Percentiles rank a stretch among this genome's conserved stretches.
These are phyloP conservation scores for Metarhizium anisopliae DNA, from an alignment of 2,329 filamentous ascomycete genomes.

Conservation along the genomic window DNA sequence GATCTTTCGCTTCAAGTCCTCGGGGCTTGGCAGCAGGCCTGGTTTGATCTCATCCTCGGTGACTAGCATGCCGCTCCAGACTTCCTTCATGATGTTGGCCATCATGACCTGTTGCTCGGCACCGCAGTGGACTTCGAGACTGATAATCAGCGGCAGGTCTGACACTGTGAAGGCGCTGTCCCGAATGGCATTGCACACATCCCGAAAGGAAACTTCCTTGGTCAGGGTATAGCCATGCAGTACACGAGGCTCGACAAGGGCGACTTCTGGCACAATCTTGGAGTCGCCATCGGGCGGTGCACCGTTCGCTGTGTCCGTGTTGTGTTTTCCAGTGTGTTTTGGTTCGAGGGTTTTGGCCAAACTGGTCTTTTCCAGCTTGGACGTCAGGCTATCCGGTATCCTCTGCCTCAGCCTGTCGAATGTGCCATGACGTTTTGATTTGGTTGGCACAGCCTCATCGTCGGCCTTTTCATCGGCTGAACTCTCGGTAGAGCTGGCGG, in stretches of 20 bases:
- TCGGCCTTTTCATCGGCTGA: slow-evolving; percentile 40
- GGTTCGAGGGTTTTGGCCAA: slow-evolving; percentile 33
- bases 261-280: slow-evolving; percentile 17
- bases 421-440: slow-evolving; percentile 47
- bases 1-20: slow-evolving; percentile 66
- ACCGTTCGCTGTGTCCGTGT: slow-evolving; percentile 1
- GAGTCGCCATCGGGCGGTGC: slow-evolving; percentile 5
- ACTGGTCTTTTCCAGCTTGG: slow-evolving; percentile 39
- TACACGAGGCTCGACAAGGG: slow-evolving; percentile 60
- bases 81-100: slow-evolving; percentile 83
- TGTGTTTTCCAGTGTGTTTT: slow-evolving; percentile 13
- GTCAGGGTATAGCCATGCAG: slow-evolving; percentile 87
- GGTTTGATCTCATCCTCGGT: slow-evolving; percentile 39
- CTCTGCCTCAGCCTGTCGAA: slow-evolving; percentile 57
- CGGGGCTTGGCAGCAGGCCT: slow-evolving; percentile 55
- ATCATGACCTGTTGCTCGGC: slow-evolving; percentile 78
- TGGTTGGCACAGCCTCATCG: slow-evolving; percentile 32
- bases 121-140: slow-evolving; percentile 82
- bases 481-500: slow-evolving; percentile 47
- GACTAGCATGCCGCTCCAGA: slow-evolving; percentile 68
- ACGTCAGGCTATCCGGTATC: slow-evolving; percentile 32
- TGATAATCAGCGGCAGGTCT: slow-evolving; percentile 84
- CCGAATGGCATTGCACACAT: slow-evolving; percentile 72
- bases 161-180: slow-evolving; percentile 68
- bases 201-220: slow-evolving; percentile 76